phyloP scores from a whole-genome alignment of 129 eudicot species.

The Lactuca saligna region DNA sequence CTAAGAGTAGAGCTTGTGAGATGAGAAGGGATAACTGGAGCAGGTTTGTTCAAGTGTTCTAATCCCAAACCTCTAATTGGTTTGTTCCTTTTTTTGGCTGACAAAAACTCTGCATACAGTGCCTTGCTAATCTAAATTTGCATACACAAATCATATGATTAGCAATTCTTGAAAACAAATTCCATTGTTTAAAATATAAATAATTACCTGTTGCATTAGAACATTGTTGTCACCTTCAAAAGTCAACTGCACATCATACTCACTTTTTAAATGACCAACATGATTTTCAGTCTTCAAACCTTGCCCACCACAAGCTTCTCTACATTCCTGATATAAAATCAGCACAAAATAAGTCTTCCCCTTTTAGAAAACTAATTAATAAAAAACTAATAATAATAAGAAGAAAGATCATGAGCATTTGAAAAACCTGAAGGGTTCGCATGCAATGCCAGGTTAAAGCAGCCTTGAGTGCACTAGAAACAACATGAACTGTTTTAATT shows the following conservation, averaged over 20 bases:
- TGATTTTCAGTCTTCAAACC: constrained; percentile 80
- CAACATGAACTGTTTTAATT: constrained; percentile 72
- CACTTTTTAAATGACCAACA: constrained; percentile 84
- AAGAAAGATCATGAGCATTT: background rate
- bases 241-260: constrained; percentile 81
- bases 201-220: constrained; percentile 91
- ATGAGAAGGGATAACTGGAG: constrained; percentile 69
- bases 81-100: constrained; percentile 60
- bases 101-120: constrained; percentile 58
- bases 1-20: constrained; percentile 64
- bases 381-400: no score
- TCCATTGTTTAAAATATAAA: background rate
- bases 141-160: background rate
- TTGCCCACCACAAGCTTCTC: constrained; percentile 91
- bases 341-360: background rate
- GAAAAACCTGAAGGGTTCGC: constrained; percentile 81
- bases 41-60: constrained; percentile 76
- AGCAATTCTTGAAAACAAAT: background rate
- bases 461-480: constrained; percentile 92
- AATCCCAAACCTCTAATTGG: constrained; percentile 79
- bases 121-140: constrained; percentile 79
- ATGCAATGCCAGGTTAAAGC: constrained; percentile 75
- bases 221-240: constrained; percentile 94
- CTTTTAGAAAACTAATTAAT: no score
- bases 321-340: constrained; percentile 57